Evolutionary conservation across 805 yeast genomes (phyloP), one percentile per base, ranked within the genome.

Genomic region (Vanderwaltozyma yarrowii): DNA sequence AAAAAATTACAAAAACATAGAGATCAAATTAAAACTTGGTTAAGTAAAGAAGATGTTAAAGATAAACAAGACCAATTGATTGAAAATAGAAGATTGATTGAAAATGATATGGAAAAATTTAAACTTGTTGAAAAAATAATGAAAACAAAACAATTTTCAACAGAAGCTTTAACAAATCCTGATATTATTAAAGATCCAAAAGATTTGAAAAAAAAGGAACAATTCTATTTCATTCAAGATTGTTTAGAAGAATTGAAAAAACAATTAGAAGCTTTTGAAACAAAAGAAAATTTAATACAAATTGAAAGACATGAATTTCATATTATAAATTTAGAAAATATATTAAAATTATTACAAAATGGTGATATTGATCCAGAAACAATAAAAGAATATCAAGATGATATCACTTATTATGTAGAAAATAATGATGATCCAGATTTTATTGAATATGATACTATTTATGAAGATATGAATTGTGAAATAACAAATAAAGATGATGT

Each of bases 11-110:
- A 89, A 58, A 76, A 95, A 58, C 78, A 81, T 50, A 74, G 97
- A 57, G 98, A 89, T 61, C 97, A 87, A 65, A 84, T 89, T 51
- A 89, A 89, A 64, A 82, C 83, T 40, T 89, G 98, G 98, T 65
- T 87, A 57, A 76, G 89, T 31, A 88, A 89, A 48, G 83, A 80
- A 49, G 94, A 88, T 45, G 87, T 88, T 33, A 87, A 94, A 58
- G 94, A 89, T 51, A 92, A 86, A 57, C 83, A 81, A 51, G 73
- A 78, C 13, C 58, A 67, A 35, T 66, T 85, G 45, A 68, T 80
- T 40, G 96, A 89, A 51, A 82, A 87, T 53, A 69, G 92, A 44
- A 67, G 71, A 49, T 55, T 75, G 36, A 82, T 82, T 46, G 80
- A 75, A 51, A 66, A 66, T 45, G 92, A 92, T 44, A 89, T 89